These are phyloP conservation scores for Myxozyma neglecta DNA, from an alignment of 805 yeast species.

Conservation along the genomic window DNA sequence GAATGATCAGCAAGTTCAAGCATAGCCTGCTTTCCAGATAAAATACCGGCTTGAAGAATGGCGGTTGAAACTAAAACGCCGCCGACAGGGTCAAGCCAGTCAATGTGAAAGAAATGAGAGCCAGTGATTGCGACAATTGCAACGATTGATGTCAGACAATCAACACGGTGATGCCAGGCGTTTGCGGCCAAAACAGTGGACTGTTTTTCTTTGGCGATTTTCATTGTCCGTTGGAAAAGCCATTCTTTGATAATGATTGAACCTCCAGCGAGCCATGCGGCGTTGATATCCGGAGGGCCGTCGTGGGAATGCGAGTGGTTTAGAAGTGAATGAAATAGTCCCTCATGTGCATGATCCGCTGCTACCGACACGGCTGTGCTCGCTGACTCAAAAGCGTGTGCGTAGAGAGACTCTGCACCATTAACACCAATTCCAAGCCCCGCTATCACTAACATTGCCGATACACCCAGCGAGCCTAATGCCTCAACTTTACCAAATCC, in stretches of 20 bases:
- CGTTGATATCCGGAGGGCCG: constrained; percentile 70
- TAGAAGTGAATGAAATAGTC: constrained; percentile 10
- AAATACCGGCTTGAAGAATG: constrained; percentile 80
- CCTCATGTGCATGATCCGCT: constrained; percentile 9
- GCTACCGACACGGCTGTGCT: constrained; percentile 4
- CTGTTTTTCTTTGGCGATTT: constrained; percentile 72
- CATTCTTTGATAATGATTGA: constrained; percentile 87
- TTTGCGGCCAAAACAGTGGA: constrained; percentile 92
- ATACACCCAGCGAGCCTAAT: constrained; percentile 85
- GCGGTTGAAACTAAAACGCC: constrained; percentile 82
- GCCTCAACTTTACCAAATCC: constrained; percentile 95
- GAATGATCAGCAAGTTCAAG: constrained; percentile 72
- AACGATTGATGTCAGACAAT: constrained; percentile 85
- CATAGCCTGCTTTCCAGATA: constrained; percentile 67
- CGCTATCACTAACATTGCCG: constrained; percentile 77
- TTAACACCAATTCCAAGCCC: constrained; percentile 89
- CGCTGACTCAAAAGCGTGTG: constrained; percentile 17
- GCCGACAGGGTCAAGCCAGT: constrained; percentile 90
- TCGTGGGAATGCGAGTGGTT: constrained; percentile 47
- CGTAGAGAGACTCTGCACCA: constrained; percentile 36
- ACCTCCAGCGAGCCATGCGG: constrained; percentile 94
- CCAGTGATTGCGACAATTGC: constrained; percentile 86
- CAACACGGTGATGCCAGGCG: constrained; percentile 99
- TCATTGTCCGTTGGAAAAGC: constrained; percentile 78
- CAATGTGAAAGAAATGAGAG: constrained; percentile 72